phyloP scores from a whole-genome alignment of 768 basidiomycete species.

The Agrocybe pediades region DNA sequence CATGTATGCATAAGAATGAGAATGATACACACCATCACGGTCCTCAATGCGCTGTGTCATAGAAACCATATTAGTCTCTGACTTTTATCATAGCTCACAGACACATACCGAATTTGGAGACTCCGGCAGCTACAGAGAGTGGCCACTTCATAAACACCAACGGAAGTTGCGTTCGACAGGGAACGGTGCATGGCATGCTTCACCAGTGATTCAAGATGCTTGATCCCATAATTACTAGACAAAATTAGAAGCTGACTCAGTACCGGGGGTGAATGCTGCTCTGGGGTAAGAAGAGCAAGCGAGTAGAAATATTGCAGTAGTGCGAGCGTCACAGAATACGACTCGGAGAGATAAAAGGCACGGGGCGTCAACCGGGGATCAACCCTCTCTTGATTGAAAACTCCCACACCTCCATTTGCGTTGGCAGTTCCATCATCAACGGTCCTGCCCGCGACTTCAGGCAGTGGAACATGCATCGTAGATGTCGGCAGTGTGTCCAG shows the following conservation, averaged over 20 bases:
- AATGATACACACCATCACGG: slow-evolving; percentile 67
- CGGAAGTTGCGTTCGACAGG: slow-evolving; percentile 80
- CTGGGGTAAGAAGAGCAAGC: slow-evolving; percentile 79
- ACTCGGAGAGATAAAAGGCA: slow-evolving; percentile 79
- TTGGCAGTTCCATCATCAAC: not conserved
- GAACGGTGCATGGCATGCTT: slow-evolving; percentile 94
- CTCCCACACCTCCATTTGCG: slow-evolving; percentile 47
- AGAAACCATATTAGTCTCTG: slow-evolving; percentile 4
- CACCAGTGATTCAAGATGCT: slow-evolving; percentile 76
- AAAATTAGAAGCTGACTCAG: slow-evolving; percentile 86
- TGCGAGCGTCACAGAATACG: slow-evolving; percentile 87
- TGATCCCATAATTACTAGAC: slow-evolving; percentile 78
- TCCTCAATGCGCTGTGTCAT: slow-evolving; percentile 68
- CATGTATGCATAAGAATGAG: not conserved
- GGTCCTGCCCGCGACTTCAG: slow-evolving; percentile 52
- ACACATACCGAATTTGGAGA: slow-evolving; percentile 79
- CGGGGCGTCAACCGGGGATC: slow-evolving; percentile 85
- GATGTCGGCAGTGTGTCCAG: slow-evolving; percentile 63
- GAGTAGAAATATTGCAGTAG: slow-evolving; percentile 95
- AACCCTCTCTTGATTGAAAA: slow-evolving; percentile 52
- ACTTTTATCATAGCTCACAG: not conserved
- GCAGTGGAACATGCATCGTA: slow-evolving; percentile 62
- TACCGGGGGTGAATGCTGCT: slow-evolving; percentile 90
- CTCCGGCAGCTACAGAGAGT: slow-evolving; percentile 88
- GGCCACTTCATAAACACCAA: slow-evolving; percentile 94